Base-by-base conservation (phyloP, 768 basidiomycete genomes). In the Tulasnella sp. region DNA sequence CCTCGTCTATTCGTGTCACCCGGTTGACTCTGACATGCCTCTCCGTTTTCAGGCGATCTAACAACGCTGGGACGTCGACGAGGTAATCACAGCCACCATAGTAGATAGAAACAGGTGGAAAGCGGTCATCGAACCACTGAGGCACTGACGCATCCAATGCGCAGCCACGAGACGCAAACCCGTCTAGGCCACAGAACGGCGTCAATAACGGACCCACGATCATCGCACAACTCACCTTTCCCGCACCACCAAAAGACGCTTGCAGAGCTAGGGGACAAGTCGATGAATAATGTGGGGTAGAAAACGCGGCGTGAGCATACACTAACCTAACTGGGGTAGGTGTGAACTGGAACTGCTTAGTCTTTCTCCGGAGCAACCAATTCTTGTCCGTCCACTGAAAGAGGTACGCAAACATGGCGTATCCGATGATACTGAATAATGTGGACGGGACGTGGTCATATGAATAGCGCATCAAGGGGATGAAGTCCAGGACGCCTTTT, bases 301-400 rank as follows among this genome's bases (percentile, higher is more conserved):
- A 72, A 60, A 71, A 71, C 61, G 71, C n/a, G n/a, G n/a, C n/a
- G n/a, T n/a, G n/a, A n/a, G n/a, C 70, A 25, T 60, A 62, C 6
- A 70, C 73, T 11, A 64, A 71, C 45, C 67, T 68, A 27, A 76
- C 75, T 36, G 75, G 74, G 4, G 71, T 69, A 0, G 75, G 75
- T 3, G 74, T 75, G 67, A 76, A 76, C 12, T 74, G 60, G 67
- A 76, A 76, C 72, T 73, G 73, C 61, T 76, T 76, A 25, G 69
- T 68, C 59, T 76, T 76, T 21, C 75, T 67, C 7, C 74, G 66
- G 19, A 63, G 65, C 11, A 75, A 70, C 73, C 75, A 76, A 63
- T 75, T 74, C 8, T 70, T 66, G 62, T 76, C 75, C 4, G 75
- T 76, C 75, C 75, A 75, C 8, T 66, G 62, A 62, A 73, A 73